phyloP scores from a whole-genome alignment of 2,329 filamentous ascomycete genomes.

The Sporothrix phasma region DNA sequence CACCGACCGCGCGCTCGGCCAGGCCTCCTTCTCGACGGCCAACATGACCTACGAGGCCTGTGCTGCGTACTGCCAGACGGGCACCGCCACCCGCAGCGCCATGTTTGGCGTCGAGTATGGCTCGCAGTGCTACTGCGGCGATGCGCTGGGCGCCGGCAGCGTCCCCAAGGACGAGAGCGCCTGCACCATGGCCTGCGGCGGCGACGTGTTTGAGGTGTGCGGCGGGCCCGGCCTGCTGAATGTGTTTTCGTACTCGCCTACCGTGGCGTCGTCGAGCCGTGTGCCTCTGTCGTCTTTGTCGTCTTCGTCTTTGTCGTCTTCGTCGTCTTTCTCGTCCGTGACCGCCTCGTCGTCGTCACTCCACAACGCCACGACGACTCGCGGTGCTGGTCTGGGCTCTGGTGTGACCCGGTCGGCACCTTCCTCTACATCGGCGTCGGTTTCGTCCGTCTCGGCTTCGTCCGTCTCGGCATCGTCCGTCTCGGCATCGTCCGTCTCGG shows the following conservation, averaged over 20 bases:
- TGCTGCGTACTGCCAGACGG: conserved; percentile 33
- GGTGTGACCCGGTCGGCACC: no score
- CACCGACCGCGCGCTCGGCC: conserved; percentile 18
- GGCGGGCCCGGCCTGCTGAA: conserved; percentile 17
- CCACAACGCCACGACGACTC: no score
- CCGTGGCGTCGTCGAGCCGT: no score
- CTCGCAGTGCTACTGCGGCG: conserved; percentile 43
- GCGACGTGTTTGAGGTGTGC: conserved; percentile 15
- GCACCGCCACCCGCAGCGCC: conserved; percentile 27
- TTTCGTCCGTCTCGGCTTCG: no score
- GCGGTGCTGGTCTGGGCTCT: no score
- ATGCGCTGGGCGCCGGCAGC: conserved; percentile 11
- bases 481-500: no score
- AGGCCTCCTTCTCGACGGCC: conserved; percentile 13
- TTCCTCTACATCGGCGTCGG: neutral
- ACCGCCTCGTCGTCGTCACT: neutral
- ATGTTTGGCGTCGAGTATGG: conserved; percentile 42
- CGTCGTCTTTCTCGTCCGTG: neutral
- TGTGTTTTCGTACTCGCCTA: conserved; percentile 6
- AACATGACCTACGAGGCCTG: conserved; percentile 42
- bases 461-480: no score
- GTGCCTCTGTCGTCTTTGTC: neutral
- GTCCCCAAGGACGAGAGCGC: neutral
- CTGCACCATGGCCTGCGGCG: conserved; percentile 18
- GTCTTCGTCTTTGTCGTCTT: neutral